phyloP scores from a whole-genome alignment of 257 asterid genomes.

The Nicotiana tabacum region DNA sequence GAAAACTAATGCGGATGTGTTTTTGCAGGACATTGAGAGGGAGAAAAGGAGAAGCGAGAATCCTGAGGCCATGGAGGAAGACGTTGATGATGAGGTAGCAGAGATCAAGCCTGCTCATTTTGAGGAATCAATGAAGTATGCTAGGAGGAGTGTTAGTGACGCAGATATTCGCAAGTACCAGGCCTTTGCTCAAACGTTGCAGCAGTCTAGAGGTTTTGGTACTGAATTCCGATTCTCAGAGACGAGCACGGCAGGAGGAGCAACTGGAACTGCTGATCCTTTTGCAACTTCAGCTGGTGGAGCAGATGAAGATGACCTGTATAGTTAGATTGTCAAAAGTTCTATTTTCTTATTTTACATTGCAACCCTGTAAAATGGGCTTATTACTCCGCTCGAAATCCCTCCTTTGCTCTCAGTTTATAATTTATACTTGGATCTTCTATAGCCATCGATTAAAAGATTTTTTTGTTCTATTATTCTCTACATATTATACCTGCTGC shows the following conservation, averaged over 20 bases:
- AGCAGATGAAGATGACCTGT: slow-evolving; percentile 37
- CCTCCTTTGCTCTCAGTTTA: neutral
- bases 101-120: slow-evolving; percentile 55
- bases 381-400: slow-evolving; percentile 6
- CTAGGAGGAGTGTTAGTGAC: slow-evolving; percentile 50
- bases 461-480: neutral
- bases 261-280: slow-evolving; percentile 35
- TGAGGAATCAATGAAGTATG: slow-evolving; percentile 61
- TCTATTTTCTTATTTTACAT: neutral
- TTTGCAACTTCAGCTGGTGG: slow-evolving; percentile 34
- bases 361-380: slow-evolving; percentile 9
- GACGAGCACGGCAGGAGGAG: slow-evolving; percentile 14
- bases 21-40: slow-evolving; percentile 58
- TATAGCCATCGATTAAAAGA: neutral
- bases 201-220: slow-evolving; percentile 61
- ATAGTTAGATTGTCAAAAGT: slow-evolving; percentile 20
- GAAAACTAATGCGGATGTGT: neutral
- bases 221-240: slow-evolving; percentile 45
- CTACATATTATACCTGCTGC: no score
- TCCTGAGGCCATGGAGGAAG: slow-evolving; percentile 73
- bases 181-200: slow-evolving; percentile 56
- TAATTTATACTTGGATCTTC: neutral
- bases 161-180: slow-evolving; percentile 58
- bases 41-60: slow-evolving; percentile 40
- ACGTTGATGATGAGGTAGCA: slow-evolving; percentile 43